Percentiles rank a stretch among this genome's conserved stretches.
These are phyloP conservation scores for Ogataea ramenticola DNA, from an alignment of 805 yeast species.

Conservation along the genomic window DNA sequence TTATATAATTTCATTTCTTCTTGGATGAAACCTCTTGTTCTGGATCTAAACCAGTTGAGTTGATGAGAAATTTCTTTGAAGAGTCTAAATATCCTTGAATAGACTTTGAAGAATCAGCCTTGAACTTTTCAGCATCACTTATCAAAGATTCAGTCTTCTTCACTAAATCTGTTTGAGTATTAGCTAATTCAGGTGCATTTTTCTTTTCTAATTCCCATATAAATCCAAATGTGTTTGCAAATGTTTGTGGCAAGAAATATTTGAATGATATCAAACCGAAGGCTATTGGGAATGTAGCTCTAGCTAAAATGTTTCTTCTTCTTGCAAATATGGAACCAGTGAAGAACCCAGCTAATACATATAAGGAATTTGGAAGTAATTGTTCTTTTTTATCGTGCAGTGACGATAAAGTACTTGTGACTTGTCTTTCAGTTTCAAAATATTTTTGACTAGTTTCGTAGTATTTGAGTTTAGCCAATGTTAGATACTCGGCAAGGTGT, in stretches of 20 bases:
- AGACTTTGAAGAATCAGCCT: conserved; percentile 31
- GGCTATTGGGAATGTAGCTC: conserved; percentile 47
- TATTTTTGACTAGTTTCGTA: conserved; percentile 43
- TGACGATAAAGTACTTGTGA: conserved; percentile 53
- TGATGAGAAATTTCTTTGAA: conserved; percentile 38
- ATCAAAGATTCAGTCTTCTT: conserved; percentile 38
- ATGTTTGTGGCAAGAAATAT: conserved; percentile 68
- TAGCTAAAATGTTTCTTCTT: conserved; percentile 49
- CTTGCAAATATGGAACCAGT: conserved; percentile 72
- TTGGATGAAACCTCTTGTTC: conserved; percentile 55
- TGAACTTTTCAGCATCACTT: conserved; percentile 33
- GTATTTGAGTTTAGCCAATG: conserved; percentile 30
- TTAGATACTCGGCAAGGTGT: conserved; percentile 25
- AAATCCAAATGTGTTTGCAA: conserved; percentile 48
- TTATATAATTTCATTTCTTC: conserved; percentile 14
- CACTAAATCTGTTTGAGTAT: conserved; percentile 47
- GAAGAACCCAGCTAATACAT: conserved; percentile 60
- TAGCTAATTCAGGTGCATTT: conserved; percentile 55
- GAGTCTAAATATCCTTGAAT: conserved; percentile 25
- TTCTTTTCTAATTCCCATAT: conserved; percentile 55
- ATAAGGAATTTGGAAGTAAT: conserved; percentile 62
- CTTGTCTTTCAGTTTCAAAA: conserved; percentile 53
- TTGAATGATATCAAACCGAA: conserved; percentile 61
- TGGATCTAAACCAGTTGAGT: conserved; percentile 60
- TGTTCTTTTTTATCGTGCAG: conserved; percentile 63